Conservation (phyloP, 208 protist species). For the Acanthamoeba royreba region DNA sequence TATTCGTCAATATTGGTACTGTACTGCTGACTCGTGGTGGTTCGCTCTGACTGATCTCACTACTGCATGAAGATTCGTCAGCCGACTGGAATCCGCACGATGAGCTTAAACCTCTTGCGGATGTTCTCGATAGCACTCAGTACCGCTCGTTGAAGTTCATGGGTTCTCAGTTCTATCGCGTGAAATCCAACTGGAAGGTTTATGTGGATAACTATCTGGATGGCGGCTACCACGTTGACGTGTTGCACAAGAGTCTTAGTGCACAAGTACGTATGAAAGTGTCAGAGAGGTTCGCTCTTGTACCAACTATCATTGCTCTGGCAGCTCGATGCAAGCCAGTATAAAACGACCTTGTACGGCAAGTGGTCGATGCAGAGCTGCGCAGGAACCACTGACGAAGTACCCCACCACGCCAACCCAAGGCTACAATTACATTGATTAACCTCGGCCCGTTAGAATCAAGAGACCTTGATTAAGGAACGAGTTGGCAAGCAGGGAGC, state of each 20-base stretch:
- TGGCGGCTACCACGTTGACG: constrained; percentile 18
- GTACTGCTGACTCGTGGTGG: neutral
- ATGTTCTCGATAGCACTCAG: neutral
- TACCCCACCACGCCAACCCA: neutral
- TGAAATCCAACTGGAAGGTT: constrained; percentile 50
- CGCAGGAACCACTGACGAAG: neutral
- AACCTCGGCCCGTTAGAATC: neutral
- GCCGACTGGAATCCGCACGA: neutral
- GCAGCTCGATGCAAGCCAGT: neutral
- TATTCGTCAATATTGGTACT: constrained; percentile 9
- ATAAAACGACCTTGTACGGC: neutral
- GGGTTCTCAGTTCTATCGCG: neutral
- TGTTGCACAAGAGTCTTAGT: neutral
- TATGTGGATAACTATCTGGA: constrained; percentile 58
- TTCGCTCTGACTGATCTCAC: neutral
- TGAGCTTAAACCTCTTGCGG: neutral
- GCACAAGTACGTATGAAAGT: neutral
- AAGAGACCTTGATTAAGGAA: neutral
- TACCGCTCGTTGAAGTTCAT: neutral
- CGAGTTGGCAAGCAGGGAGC: neutral
- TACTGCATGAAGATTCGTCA: neutral
- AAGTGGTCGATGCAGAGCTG: neutral
- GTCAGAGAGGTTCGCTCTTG: neutral
- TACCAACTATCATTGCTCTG: neutral
- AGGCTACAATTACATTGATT: no score